Conservation (phyloP, 805 yeast genomes). For the Wickerhamiella kurtzmanii region DNA sequence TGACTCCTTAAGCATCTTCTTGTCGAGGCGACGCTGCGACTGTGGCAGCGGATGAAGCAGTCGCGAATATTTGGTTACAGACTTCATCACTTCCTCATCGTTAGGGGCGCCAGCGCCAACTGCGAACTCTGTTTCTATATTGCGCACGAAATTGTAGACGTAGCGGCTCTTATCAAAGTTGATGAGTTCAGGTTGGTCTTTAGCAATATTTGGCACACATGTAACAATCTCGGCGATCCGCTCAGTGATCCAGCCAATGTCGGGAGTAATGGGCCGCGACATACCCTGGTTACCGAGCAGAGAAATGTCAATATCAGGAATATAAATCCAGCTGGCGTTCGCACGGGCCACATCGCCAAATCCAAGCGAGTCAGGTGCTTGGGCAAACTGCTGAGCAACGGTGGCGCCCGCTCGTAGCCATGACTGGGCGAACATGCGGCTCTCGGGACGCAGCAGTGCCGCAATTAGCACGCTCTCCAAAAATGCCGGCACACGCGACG, state of each 20-base stretch:
- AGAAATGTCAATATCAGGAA: constrained; percentile 21
- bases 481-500: constrained; percentile 54
- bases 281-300: constrained; percentile 8
- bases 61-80: constrained; percentile 2
- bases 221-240: constrained; percentile 64
- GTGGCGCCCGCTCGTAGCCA: constrained; percentile 53
- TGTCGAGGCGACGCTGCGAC: constrained; percentile 17
- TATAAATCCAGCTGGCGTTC: constrained; percentile 14
- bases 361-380: constrained; percentile 3
- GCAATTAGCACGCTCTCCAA: constrained; percentile 66
- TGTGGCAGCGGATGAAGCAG: not conserved
- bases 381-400: constrained; percentile 16
- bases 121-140: constrained; percentile 26
- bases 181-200: constrained; percentile 47
- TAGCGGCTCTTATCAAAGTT: constrained; percentile 79
- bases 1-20: constrained; percentile 26
- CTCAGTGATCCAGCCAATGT: constrained; percentile 84
- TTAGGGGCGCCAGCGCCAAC: constrained; percentile 7
- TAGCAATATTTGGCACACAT: constrained; percentile 65
- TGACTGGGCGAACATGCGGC: constrained; percentile 49
- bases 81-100: constrained; percentile 8
- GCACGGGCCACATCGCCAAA: not conserved
- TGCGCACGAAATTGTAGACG: constrained; percentile 46
- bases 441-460: constrained; percentile 68
- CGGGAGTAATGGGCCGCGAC: constrained; percentile 46